Percentiles rank a stretch among this genome's conserved stretches.
Evolutionary conservation across 371 early-diverging fungal species (phyloP).

Genomic region (Mucor circinelloides): DNA sequence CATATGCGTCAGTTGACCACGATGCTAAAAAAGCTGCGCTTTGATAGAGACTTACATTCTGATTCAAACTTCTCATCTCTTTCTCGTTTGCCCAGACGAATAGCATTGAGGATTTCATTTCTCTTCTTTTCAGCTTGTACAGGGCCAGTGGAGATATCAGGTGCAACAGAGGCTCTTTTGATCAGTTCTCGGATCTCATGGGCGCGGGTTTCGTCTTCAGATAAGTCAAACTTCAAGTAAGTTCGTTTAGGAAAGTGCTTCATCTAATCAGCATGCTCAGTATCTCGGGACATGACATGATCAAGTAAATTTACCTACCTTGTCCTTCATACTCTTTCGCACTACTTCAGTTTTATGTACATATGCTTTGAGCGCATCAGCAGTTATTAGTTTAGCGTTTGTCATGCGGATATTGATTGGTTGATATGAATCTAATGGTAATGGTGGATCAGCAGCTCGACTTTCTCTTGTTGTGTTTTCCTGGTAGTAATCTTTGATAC

Average conservation of each 20-base stretch:
- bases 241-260: constrained; percentile 18
- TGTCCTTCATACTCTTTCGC: constrained; percentile 26
- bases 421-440: constrained; percentile 11
- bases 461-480: not conserved
- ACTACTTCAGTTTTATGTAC: constrained; percentile 24
- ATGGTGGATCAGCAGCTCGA: not conserved
- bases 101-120: constrained; percentile 43
- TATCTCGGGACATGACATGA: not conserved
- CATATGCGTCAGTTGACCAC: not conserved
- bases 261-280: constrained; percentile 8
- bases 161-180: constrained; percentile 31
- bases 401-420: constrained; percentile 36
- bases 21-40: too few relatives aligned
- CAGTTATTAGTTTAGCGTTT: constrained; percentile 12
- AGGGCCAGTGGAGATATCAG: constrained; percentile 43
- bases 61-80: constrained; percentile 34
- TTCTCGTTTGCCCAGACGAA: constrained; percentile 41
- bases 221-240: constrained; percentile 24
- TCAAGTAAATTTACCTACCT: constrained; percentile 8
- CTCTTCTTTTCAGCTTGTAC: constrained; percentile 49
- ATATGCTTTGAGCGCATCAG: constrained; percentile 17
- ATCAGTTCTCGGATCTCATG: constrained; percentile 30
- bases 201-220: constrained; percentile 13
- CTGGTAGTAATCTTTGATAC: not conserved
- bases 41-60: constrained; percentile 29